Evolutionary conservation across 805 yeast genomes (phyloP).

Genomic region (Candida ascalaphidarum): DNA sequence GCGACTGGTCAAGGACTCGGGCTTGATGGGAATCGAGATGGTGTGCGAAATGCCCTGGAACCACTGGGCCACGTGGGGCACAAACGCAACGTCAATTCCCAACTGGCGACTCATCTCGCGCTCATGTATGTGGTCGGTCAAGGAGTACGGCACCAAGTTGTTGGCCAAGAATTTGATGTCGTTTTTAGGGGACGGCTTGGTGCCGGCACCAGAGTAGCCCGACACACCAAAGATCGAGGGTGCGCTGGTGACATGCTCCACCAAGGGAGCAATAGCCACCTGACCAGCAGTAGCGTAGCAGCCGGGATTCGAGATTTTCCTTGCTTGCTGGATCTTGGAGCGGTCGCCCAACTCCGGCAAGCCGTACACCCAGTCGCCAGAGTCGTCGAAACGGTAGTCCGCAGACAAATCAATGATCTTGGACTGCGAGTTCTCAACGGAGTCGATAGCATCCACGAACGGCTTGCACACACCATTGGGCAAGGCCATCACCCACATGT

Average conservation of each 20-base stretch:
- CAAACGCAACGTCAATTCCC: slow-evolving; percentile 75
- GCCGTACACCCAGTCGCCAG: slow-evolving; percentile 89
- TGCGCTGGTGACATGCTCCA: slow-evolving; percentile 55
- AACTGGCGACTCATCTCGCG: slow-evolving; percentile 79
- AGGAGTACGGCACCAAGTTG: slow-evolving; percentile 88
- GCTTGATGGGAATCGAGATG: slow-evolving; percentile 76
- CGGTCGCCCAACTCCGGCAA: slow-evolving; percentile 86
- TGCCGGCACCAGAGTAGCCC: slow-evolving; percentile 99
- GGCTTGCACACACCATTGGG: slow-evolving; percentile 96
- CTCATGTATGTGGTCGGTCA: slow-evolving; percentile 97
- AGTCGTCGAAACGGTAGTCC: slow-evolving; percentile 87
- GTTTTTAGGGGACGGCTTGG: slow-evolving; percentile 95
- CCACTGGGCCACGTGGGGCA: slow-evolving; percentile 99
- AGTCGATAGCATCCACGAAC: slow-evolving; percentile 72
- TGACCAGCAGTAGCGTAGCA: slow-evolving; percentile 99
- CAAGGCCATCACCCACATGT: slow-evolving; percentile 98
- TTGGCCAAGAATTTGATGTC: slow-evolving; percentile 66
- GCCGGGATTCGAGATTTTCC: slow-evolving; percentile 92
- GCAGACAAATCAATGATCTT: slow-evolving; percentile 92
- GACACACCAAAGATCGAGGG: slow-evolving; percentile 93
- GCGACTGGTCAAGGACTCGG: slow-evolving; percentile 59
- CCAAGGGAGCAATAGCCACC: slow-evolving; percentile 80
- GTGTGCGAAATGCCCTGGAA: slow-evolving; percentile 97
- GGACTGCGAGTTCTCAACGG: slow-evolving; percentile 53
- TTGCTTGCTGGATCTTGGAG: slow-evolving; percentile 53